Base-by-base conservation (phyloP, 2,329 filamentous ascomycete genomes). In the Claviceps purpurea region DNA sequence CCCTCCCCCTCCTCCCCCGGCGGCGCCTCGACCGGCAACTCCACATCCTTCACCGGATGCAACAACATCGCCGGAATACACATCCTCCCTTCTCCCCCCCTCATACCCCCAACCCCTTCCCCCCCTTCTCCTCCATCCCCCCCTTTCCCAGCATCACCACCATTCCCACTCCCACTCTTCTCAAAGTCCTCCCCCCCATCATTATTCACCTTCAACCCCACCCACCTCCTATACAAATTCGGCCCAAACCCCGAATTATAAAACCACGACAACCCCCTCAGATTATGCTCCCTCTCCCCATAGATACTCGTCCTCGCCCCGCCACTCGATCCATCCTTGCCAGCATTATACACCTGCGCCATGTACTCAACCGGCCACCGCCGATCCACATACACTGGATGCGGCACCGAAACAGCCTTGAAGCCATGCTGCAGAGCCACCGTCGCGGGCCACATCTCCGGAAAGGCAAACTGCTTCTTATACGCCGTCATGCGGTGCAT, bases 381-480 rank as follows among this genome's bases (percentile, higher is more conserved):
- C 52, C 90, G 83, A 67, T 95, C 90, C 16, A 91, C 80, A 64
- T 85, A 97, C 52, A 95, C 77, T 1, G 90, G 88, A 61, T 97
- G 91, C 1, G 91, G 91, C 2, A 84, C 89, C 58, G 85, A 95
- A 14, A 96, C 89, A 40, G 88, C 89, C 71, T 96, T 97, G 70
- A 87, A 83, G 11, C 91, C 91, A 65, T 96, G 90, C 55, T 96
- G 90, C 10, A 97, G 76, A 1, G 90, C 87, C 1, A 87, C 82
- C 0, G 87, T 93, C 1, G 85, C 84, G 0, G 90, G 88, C 89
- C 89, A 96, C 90, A 96, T 96, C 68, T 97, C 91, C 0, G 89
- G 87, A 65, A 95, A 95, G 72, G 93, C 94, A 57, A 87, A 87
- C 67, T 94, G 87, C 60, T 89, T 90, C 63, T 85, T 84, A 61